Base-by-base conservation (phyloP, 2,329 filamentous ascomycete species). In the Ophiostoma sp. region DNA sequence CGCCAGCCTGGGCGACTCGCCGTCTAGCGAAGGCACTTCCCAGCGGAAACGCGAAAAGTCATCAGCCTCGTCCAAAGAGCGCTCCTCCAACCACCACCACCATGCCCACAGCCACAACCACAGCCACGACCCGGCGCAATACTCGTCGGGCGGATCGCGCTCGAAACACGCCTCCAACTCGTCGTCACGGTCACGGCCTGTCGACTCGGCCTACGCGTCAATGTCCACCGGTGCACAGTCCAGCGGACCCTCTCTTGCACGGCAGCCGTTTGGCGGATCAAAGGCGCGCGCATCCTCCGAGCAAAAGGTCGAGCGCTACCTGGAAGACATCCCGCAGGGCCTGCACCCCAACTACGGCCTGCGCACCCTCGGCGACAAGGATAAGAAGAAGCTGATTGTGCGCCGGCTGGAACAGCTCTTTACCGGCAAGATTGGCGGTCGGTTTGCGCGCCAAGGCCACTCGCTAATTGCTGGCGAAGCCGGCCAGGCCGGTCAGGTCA, bases 321-420 rank as follows among this genome's bases (percentile, higher is more conserved):
- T 93, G 1, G 85, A 89, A 67, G 89, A 93, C 67, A 93, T 93
- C 5, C 90, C 90, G 0, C 84, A 88, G 72, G 88, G 89, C 0
- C 76, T 93, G 0, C 82, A 92, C 52, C 89, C 90, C 0, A 84
- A 85, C 13, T 83, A 85, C 62, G 81, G 84, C 33, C 33, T 73
- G 6, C 17, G 68, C 36, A 77, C 81, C 0, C 86, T 93, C 85
- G 88, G 88, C 0, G 91, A 94, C 17, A 89, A 87, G 73, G 85
- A 90, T 6, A 92, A 87, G 80, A 93, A 92, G 81, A 92, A 89
- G 76, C 76, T 93, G 27, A 89, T 94, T 0, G 92, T 94, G 2
- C 85, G 87, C 69, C 85, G 91, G 1, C 78, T 96, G 6, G 92
- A 96, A 76, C 90, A 94, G 73, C 83, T 96, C 1, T 96, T 95